Base-by-base conservation (phyloP, 148 eudicot species). In the Camellia japonica region DNA sequence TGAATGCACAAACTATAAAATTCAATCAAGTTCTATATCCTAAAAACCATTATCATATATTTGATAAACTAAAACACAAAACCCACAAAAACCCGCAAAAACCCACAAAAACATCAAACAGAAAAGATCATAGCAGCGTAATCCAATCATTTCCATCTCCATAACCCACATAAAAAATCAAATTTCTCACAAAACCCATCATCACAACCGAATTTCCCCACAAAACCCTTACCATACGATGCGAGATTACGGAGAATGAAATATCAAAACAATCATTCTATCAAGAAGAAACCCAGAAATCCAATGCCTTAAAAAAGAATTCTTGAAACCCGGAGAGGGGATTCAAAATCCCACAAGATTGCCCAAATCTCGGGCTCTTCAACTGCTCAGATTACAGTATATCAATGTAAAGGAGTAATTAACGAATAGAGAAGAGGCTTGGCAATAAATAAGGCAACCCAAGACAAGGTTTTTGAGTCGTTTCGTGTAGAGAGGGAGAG, bases 221-320 rank as follows among this genome's bases (percentile, higher is more conserved):
- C 83, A 80, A 60, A 82, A 85, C 82, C 83, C 86, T 82, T 72
- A 62, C 56, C 80, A 79, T 52, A 76, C 64, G 84, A 79, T 47
- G 44, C 76, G 43, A 71, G 74, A 81, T 74, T 54, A 19, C 67
- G 49, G 43, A 82, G 76, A 78, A 44, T n/a, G 64, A 47, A 5
- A 71, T 46, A 23, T 44, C 67, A 14, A 62, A 61, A 79, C n/a
- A 3, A 15, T n/a, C 42, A 63, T 30, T 66, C 63, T 75, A 42
- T 71, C 66, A 69, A 65, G 54, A 78, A 83, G 38, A 30, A 79
- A 75, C 90, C 84, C 63, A 54, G 23, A 62, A 4, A 16, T 74
- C 64, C 74, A 79, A 81, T 41, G 65, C 76, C 75, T 72, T 63
- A 63, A 20, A 68, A 30, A 30, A 30, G 38, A 30, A 60, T 42